phyloP scores from a whole-genome alignment of 495 filamentous ascomycete species.

The Lophiotrema nucula region DNA sequence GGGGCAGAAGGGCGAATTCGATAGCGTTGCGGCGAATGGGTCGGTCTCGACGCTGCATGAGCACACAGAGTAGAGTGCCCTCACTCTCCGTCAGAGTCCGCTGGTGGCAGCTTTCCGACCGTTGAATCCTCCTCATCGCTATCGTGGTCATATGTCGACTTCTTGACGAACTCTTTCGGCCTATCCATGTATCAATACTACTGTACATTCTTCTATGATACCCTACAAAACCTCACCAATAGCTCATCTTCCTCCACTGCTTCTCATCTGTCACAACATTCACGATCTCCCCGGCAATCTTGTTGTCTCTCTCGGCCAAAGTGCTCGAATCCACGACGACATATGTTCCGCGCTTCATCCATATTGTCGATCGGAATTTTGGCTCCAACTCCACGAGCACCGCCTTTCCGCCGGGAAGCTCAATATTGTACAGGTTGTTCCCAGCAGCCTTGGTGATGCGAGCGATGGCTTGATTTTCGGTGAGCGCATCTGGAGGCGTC shows the following conservation, averaged over 20 bases:
- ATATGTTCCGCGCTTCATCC: conserved; percentile 83
- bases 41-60: conserved; percentile 3
- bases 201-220: background rate
- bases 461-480: conserved; percentile 64
- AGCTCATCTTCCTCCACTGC: conserved; percentile 83
- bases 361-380: conserved; percentile 84
- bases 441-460: conserved; percentile 78
- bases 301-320: conserved; percentile 68
- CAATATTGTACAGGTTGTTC: conserved; percentile 79
- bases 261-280: conserved; percentile 92
- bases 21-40: conserved; percentile 15
- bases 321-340: conserved; percentile 74
- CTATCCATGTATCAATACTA: conserved; percentile 48
- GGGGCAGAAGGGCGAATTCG: conserved; percentile 52
- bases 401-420: conserved; percentile 57
- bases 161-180: conserved; percentile 77
- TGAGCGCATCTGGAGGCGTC: conserved; percentile 68
- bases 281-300: conserved; percentile 82
- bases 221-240: conserved; percentile 59
- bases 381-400: conserved; percentile 74
- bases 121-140: conserved; percentile 74
- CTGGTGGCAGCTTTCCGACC: conserved; percentile 79
- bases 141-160: conserved; percentile 54
- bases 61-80: conserved; percentile 26
- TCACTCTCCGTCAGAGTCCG: conserved; percentile 60